A percentile compares a stretch with the other conserved stretches of the same genome.
These are phyloP conservation scores for Pseudocercospora pini-densiflorae DNA, from an alignment of 2,329 filamentous ascomycete genomes.

Conservation along the genomic window DNA sequence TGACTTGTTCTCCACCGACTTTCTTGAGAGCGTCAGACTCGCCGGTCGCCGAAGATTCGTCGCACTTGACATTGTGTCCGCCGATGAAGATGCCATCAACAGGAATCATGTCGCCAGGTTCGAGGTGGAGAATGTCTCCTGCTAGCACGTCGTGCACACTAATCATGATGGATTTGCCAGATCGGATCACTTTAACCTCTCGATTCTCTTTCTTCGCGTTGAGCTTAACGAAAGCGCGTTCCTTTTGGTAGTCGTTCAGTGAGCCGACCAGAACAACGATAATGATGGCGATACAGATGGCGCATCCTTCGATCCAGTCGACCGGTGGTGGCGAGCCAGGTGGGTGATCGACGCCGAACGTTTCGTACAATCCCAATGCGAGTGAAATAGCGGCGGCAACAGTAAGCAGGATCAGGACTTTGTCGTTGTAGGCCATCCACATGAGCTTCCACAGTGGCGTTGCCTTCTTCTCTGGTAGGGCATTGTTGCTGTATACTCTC, in stretches of 20 bases:
- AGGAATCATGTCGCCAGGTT: conserved; percentile 73
- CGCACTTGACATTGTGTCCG: conserved; percentile 70
- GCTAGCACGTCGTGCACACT: conserved; percentile 73
- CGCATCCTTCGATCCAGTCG: conserved; percentile 84
- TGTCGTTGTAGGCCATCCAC: conserved; percentile 84
- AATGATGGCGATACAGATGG: conserved; percentile 75
- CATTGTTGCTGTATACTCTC: conserved; percentile 71
- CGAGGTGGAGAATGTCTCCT: conserved; percentile 73
- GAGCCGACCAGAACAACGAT: conserved; percentile 78
- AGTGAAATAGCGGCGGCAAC: conserved; percentile 75
- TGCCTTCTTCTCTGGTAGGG: conserved; percentile 69
- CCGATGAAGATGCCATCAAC: conserved; percentile 72
- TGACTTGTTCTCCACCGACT: conserved; percentile 67
- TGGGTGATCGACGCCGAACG: conserved; percentile 55
- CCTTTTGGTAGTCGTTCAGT: conserved; percentile 82
- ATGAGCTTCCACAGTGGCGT: conserved; percentile 73
- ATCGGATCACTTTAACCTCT: conserved; percentile 73
- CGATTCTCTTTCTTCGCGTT: conserved; percentile 81
- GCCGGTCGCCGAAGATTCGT: conserved; percentile 76
- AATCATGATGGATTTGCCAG: conserved; percentile 70
- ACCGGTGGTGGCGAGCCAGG: conserved; percentile 46
- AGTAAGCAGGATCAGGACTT: conserved; percentile 73
- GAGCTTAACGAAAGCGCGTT: conserved; percentile 77
- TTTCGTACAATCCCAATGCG: conserved; percentile 73
- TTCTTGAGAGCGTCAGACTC: conserved; percentile 76